Conservation (phyloP, 352 stramenopile species). For the Globisporangium okanoganense region DNA sequence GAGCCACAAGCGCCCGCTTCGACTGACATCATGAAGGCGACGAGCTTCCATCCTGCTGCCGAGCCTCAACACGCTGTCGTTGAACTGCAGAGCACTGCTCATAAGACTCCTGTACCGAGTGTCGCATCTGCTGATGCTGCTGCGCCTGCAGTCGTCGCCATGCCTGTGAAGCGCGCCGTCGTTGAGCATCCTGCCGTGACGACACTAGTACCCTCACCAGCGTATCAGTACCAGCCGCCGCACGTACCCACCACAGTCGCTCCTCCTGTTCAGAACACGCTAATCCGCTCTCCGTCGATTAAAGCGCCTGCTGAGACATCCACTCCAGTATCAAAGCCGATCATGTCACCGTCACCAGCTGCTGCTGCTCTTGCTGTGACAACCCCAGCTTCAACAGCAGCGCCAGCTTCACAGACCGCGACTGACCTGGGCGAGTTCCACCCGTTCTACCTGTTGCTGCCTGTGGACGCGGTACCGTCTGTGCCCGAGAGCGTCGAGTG, state of each 20-base stretch:
- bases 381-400: background rate
- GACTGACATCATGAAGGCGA: background rate
- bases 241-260: background rate
- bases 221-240: background rate
- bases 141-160: background rate
- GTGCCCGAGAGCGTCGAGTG: slow-evolving; percentile 51
- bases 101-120: background rate
- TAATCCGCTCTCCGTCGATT: background rate
- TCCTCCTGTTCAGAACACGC: background rate
- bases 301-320: background rate
- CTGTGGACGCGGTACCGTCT: slow-evolving; percentile 36
- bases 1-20: background rate
- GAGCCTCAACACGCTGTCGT: no score
- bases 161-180: background rate
- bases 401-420: no score
- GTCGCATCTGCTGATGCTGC: background rate
- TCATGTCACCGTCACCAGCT: background rate
- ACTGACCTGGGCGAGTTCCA: slow-evolving; percentile 25
- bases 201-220: background rate
- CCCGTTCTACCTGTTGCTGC: slow-evolving; percentile 47
- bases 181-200: background rate
- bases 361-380: slow-evolving; percentile 5
- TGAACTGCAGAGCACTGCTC: background rate
- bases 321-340: background rate
- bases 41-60: background rate